These are phyloP conservation scores for Diddensiella santjacobensis DNA, from an alignment of 805 yeast genomes.

Conservation along the genomic window DNA sequence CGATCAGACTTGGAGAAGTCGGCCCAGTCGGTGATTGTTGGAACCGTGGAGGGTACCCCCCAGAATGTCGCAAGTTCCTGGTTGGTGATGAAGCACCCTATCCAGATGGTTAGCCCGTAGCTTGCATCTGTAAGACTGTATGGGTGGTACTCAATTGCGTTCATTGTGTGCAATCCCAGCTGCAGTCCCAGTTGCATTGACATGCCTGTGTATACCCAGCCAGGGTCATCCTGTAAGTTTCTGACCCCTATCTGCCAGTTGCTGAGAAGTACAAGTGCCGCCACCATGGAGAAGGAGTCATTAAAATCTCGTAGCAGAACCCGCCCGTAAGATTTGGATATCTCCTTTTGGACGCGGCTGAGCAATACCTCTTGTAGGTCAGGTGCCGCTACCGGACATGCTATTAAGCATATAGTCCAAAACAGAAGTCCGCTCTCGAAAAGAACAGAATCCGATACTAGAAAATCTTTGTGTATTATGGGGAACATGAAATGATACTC, in stretches of 20 bases:
- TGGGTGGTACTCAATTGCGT: slow-evolving; percentile 8
- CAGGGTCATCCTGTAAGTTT: slow-evolving; percentile 12
- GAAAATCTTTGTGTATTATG: slow-evolving; percentile 6
- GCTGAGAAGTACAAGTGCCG: slow-evolving; percentile 10
- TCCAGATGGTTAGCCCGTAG: slow-evolving; percentile 3
- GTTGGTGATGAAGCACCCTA: slow-evolving; percentile 11
- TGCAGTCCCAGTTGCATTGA: slow-evolving; percentile 13
- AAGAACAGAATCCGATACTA: slow-evolving; percentile 9
- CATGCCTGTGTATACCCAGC: slow-evolving; percentile 11
- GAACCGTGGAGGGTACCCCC: slow-evolving; percentile 8
- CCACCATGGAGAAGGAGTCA: slow-evolving; percentile 4
- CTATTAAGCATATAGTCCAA: slow-evolving; percentile 14
- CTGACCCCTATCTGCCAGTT: slow-evolving; percentile 6
- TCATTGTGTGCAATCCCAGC: slow-evolving; percentile 12
- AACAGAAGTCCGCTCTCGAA: slow-evolving; percentile 6
- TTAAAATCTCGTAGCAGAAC: slow-evolving; percentile 1
- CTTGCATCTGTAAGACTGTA: slow-evolving; percentile 2
- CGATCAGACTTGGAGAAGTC: background rate
- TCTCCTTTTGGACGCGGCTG: slow-evolving; percentile 1
- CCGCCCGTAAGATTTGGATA: background rate
- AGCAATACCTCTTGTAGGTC: slow-evolving; percentile 1
- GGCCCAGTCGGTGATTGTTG: background rate
- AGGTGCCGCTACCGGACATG: slow-evolving; percentile 6
- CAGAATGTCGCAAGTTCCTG: slow-evolving; percentile 7
- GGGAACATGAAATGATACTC: slow-evolving; percentile 6